Base-by-base conservation (phyloP, 164 flowering plant genomes). In the Echeveria elegans region DNA sequence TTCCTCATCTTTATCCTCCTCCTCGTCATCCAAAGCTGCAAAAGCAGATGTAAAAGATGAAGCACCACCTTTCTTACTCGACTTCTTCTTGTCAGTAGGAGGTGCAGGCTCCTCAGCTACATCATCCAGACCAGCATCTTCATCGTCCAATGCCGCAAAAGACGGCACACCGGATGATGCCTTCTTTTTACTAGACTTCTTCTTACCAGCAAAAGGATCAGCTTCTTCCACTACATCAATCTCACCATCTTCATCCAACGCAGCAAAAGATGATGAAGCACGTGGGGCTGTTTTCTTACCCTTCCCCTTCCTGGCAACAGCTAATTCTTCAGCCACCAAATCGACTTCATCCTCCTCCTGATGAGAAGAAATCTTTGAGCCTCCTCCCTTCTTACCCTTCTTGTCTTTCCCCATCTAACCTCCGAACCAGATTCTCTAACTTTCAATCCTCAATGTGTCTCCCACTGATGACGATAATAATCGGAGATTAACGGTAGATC, bases 381-480 rank as follows among this genome's bases (percentile, higher is more conserved):
- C 61, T 56, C n/a, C n/a, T n/a, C 61, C 61, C 32, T 56, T 56
- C 61, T 56, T 56, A 26, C 61, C 61, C 32, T 56, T 56, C 31
- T 56, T 56, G 6, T 56, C 61, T 11, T 43, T 15, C n/a, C n/a
- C n/a, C n/a, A n/a, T n/a, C n/a, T n/a, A n/a, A n/a, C n/a, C n/a
- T n/a, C n/a, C n/a, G n/a, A n/a, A n/a, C n/a, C n/a, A n/a, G n/a
- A n/a, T n/a, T n/a, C n/a, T n/a, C n/a, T n/a, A n/a, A n/a, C n/a
- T n/a, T n/a, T n/a, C n/a, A n/a, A n/a, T n/a, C n/a, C n/a, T n/a
- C n/a, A n/a, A n/a, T n/a, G n/a, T n/a, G n/a, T n/a, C n/a, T n/a
- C n/a, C n/a, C n/a, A n/a, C n/a, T n/a, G n/a, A n/a, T n/a, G n/a
- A n/a, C n/a, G n/a, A n/a, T n/a, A n/a, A n/a, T n/a, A n/a, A n/a